Conservation (phyloP, 2,329 filamentous ascomycete genomes). For the Fusarium papillatum region DNA sequence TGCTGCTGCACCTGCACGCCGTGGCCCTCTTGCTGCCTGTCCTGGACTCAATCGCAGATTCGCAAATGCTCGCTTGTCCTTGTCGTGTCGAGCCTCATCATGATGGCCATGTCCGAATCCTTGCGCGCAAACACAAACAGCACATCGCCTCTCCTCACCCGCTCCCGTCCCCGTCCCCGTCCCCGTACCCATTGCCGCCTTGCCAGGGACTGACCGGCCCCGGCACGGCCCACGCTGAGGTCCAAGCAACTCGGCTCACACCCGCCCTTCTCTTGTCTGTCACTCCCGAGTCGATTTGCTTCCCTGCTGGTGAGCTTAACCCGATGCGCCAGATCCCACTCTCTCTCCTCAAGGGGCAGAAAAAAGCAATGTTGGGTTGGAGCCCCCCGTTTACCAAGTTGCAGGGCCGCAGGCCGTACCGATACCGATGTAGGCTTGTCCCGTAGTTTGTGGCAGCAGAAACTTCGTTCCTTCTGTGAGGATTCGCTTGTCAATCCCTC, state of each 20-base stretch:
- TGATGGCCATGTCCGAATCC: conserved; percentile 7
- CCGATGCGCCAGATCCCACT: conserved; percentile 45
- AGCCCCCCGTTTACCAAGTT: conserved; percentile 38
- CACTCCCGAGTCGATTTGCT: conserved; percentile 23
- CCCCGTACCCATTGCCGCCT: conserved; percentile 18
- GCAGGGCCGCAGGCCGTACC: conserved; percentile 25
- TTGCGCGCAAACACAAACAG: conserved; percentile 26
- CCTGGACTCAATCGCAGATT: conserved; percentile 15
- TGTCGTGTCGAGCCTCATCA: conserved; percentile 6
- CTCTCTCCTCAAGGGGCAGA: conserved; percentile 38
- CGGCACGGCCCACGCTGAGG: conserved; percentile 41
- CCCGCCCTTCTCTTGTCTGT: conserved; percentile 30
- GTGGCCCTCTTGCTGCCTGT: not conserved
- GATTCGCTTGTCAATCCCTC: conserved; percentile 43
- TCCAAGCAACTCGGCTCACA: conserved; percentile 33
- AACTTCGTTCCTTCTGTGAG: conserved; percentile 42
- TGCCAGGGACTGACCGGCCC: conserved; percentile 33
- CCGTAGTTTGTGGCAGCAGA: conserved; percentile 41
- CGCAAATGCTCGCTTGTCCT: conserved; percentile 16
- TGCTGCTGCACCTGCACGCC: not conserved
- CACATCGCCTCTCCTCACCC: conserved; percentile 36
- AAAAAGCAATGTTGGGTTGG: conserved; percentile 43
- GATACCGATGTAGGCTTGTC: conserved; percentile 25
- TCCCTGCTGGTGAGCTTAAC: conserved; percentile 34
- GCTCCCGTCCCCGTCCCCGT: conserved; percentile 36